phyloP scores from a whole-genome alignment of 108 stramenopile species.

The Conticribra weissflogii region DNA sequence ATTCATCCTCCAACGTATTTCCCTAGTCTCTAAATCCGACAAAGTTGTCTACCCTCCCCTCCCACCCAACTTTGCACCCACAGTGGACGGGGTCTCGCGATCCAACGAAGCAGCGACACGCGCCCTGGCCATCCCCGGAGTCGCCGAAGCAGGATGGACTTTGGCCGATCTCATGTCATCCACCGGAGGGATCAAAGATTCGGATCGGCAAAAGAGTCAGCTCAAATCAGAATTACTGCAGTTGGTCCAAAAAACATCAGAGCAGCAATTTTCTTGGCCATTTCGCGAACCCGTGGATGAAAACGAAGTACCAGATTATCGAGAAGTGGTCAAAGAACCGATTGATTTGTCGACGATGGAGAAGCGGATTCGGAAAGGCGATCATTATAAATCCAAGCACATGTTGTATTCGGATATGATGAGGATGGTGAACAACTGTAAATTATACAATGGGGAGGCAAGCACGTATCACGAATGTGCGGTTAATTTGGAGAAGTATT shows the following conservation, averaged over 20 bases:
- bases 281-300: slow-evolving; percentile 94
- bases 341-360: slow-evolving; percentile 92
- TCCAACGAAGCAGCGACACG: slow-evolving; percentile 59
- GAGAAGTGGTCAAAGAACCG: slow-evolving; percentile 82
- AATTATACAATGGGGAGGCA: slow-evolving; percentile 84
- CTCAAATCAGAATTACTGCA: slow-evolving; percentile 69
- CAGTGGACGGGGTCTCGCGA: slow-evolving; percentile 39
- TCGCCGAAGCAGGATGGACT: slow-evolving; percentile 94
- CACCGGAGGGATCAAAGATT: slow-evolving; percentile 70
- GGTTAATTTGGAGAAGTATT: slow-evolving; percentile 71
- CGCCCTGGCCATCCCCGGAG: slow-evolving; percentile 88
- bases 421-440: slow-evolving; percentile 94
- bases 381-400: slow-evolving; percentile 79
- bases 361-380: slow-evolving; percentile 82
- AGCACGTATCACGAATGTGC: slow-evolving; percentile 84
- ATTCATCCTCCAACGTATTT: slow-evolving; percentile 69
- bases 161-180: slow-evolving; percentile 70
- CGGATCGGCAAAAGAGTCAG: slow-evolving; percentile 71
- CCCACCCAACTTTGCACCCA: slow-evolving; percentile 56
- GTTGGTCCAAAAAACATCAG: slow-evolving; percentile 80
- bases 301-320: slow-evolving; percentile 87
- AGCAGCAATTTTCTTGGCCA: slow-evolving; percentile 92
- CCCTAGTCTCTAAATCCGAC: slow-evolving; percentile 59
- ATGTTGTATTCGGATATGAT: slow-evolving; percentile 87
- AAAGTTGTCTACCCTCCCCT: slow-evolving; percentile 70